Conservation (phyloP, 495 filamentous ascomycete species). For the Pyrenopolyporus hunteri region DNA sequence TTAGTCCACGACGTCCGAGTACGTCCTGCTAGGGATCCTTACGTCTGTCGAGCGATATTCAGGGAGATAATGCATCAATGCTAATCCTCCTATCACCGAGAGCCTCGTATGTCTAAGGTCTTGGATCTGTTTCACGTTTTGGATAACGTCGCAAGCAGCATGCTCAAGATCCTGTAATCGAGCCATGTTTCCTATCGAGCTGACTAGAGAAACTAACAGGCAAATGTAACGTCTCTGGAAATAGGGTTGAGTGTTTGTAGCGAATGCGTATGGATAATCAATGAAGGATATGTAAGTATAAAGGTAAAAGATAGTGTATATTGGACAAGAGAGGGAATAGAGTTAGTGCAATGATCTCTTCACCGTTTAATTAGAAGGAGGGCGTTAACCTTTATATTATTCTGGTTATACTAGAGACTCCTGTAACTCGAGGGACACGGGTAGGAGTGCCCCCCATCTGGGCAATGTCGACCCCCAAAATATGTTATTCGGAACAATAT, state of each 20-base stretch:
- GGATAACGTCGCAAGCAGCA: slow-evolving; percentile 36
- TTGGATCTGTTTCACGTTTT: slow-evolving; percentile 39
- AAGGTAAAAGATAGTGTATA: neutral
- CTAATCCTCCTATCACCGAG: slow-evolving; percentile 36
- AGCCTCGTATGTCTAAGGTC: slow-evolving; percentile 33
- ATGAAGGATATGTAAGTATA: neutral
- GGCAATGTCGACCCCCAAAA: neutral
- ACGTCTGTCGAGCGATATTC: slow-evolving; percentile 35
- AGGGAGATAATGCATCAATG: slow-evolving; percentile 37
- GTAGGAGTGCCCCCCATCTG: neutral
- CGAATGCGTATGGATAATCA: neutral
- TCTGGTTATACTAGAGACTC: slow-evolving; percentile 11
- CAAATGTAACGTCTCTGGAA: neutral
- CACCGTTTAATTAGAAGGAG: neutral
- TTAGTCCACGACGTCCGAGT: neutral
- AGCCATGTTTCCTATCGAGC: slow-evolving; percentile 9
- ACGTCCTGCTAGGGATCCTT: neutral
- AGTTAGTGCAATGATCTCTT: slow-evolving; percentile 15
- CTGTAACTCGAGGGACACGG: neutral
- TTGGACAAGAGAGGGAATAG: slow-evolving; percentile 17
- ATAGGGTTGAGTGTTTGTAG: neutral
- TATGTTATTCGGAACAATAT: neutral
- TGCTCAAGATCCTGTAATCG: slow-evolving; percentile 32
- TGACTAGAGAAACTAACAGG: neutral
- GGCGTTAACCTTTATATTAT: slow-evolving; percentile 17